Percentiles rank a stretch among this genome's conserved stretches.
Evolutionary conservation across 768 basidiomycete genomes (phyloP).

Genomic region (Wakefieldia striispora): DNA sequence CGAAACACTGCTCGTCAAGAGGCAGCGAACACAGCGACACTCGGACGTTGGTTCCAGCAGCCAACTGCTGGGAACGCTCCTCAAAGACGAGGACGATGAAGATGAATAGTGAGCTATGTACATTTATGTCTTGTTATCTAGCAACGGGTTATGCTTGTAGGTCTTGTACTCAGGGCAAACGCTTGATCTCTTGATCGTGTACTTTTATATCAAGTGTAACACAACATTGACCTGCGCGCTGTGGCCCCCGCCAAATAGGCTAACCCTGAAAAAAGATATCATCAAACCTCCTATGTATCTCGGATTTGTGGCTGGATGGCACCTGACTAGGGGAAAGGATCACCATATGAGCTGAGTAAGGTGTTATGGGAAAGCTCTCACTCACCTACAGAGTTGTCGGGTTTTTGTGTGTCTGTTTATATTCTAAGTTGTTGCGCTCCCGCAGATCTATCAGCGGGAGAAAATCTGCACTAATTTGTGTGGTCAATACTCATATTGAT

Average conservation of each 20-base stretch:
- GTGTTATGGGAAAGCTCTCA: conserved; percentile 3
- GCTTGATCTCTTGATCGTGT: no score
- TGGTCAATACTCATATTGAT: not conserved
- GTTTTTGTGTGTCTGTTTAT: not conserved
- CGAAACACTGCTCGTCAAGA: conserved; percentile 17
- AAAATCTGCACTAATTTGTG: not conserved
- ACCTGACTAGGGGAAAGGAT: no score
- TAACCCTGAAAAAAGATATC: no score
- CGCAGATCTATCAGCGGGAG: conserved; percentile 7
- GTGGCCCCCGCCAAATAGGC: no score
- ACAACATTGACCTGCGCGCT: not conserved
- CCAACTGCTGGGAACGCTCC: not conserved
- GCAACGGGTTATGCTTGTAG: not conserved
- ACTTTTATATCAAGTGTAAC: not conserved
- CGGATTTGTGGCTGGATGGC: no score
- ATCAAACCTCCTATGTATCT: no score
- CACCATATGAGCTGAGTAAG: no score
- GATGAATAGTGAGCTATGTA: conserved; percentile 7
- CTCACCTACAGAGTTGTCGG: not conserved
- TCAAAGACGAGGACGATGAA: conserved; percentile 17
- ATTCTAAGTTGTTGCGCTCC: not conserved
- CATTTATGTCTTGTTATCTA: not conserved
- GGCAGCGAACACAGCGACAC: conserved; percentile 22
- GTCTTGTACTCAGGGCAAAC: no score
- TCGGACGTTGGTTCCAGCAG: conserved; percentile 15